Evolutionary conservation across 306 rosid genomes (phyloP), one percentile per base, ranked within the genome.

Genomic region (Dalbergia cultrata): DNA sequence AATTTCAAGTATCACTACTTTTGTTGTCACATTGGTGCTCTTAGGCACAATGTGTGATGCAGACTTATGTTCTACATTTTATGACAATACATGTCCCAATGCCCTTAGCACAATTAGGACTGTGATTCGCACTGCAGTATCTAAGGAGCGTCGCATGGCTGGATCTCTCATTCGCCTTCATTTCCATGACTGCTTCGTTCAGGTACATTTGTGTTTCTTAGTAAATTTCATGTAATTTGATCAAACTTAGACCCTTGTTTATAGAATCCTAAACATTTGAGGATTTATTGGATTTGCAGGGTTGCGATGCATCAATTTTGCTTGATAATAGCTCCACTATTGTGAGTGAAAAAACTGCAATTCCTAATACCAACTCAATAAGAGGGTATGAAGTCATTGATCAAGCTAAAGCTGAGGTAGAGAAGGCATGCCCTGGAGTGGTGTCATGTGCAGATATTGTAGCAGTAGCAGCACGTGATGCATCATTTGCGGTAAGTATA

Each of bases 391-490:
- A 57, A 3, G 75, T 92, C 16, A 87, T 92, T 9, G 93, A 87
- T 10, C 69, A 81, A 49, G 93, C 92, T 3, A 90, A 90, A 60
- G 21, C 90, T n/a, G 70, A 63, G 21, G 93, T 90, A 2, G 93
- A 92, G 80, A 81, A 85, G 41, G 59, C 75, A 3, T 92, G 92
- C 54, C 93, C 94, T 0, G 88, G 88, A 14, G 84, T 76, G 14
- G 78, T 82, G 39, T 82, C 85, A 3, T 82, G 85, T 44, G 84
- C 84, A 0, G 84, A 81, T 21, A 83, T 91, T 8, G 74, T 91
- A 0, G 90, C 97, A 2, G 79, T 90, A 0, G 91, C 90, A 1
- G 91, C 97, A 44, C 80, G 93, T n/a, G 97, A 92, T 64, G 90
- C 95, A 5, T 86, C 97, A 0, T 86, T 88, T 35, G 80, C 85